Percentiles rank a stretch among this genome's conserved stretches.
Evolutionary conservation across 345 rosid species (phyloP).

Genomic region (Pistacia atlantica): DNA sequence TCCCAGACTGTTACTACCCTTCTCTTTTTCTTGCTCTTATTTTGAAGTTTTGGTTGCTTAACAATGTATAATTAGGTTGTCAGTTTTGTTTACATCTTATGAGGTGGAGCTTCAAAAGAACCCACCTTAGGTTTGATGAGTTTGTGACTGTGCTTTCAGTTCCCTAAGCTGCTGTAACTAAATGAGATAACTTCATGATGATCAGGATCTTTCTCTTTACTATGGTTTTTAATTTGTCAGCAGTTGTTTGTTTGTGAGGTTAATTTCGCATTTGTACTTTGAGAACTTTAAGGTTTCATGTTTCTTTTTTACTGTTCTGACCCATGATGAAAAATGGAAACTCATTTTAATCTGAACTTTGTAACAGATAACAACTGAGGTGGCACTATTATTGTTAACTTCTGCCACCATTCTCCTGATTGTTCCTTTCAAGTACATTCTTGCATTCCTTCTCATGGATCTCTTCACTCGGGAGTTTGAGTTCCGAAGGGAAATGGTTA

Average conservation of each 20-base stretch:
- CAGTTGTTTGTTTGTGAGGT: background rate
- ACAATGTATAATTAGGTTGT: background rate
- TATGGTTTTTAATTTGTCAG: background rate
- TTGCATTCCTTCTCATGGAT: slow-evolving; percentile 67
- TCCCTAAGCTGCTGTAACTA: background rate
- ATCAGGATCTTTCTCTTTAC: background rate
- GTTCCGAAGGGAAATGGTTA: slow-evolving; percentile 78
- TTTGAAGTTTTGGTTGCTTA: background rate
- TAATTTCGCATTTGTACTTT: background rate
- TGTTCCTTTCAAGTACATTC: slow-evolving; percentile 83
- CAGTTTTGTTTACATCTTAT: background rate
- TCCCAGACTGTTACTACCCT: background rate
- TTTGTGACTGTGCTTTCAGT: background rate
- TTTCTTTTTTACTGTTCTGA: background rate
- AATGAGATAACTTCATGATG: background rate
- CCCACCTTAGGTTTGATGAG: background rate
- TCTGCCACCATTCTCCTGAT: slow-evolving; percentile 57
- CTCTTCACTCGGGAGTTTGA: slow-evolving; percentile 86
- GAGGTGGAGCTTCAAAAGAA: background rate
- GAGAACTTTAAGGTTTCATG: background rate
- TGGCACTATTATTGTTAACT: slow-evolving; percentile 65
- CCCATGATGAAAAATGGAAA: background rate
- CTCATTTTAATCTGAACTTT: slow-evolving; percentile 2
- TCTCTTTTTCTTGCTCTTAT: background rate
- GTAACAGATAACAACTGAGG: slow-evolving; percentile 78